Base-by-base conservation (phyloP, 768 basidiomycete genomes). In the Kwoniella sp. region DNA sequence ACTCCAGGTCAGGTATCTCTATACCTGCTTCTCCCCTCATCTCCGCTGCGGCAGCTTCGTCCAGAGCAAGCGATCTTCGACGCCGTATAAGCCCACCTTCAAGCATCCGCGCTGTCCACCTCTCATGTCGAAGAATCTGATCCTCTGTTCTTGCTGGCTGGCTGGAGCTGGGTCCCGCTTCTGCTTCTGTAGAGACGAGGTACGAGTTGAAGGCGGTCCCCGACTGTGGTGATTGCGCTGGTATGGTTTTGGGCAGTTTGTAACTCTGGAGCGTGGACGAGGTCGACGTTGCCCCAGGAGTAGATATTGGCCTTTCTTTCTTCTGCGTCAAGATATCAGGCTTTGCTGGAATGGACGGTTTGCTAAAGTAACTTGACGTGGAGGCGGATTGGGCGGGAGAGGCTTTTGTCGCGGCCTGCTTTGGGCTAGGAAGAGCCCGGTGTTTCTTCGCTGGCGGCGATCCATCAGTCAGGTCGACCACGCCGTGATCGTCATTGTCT, bases 21-120 rank as follows among this genome's bases (percentile, higher is more conserved):
- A 61, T 54, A 2, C 52, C 61, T 13, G 60, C 59, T 12, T 46
- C 49, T 44, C 73, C 36, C 13, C 74, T 13, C 19, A 68, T 68
- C 63, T 72, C 72, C 3, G 65, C 70, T 13, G 72, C 72, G 13
- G 72, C 77, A 7, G 77, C 77, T 55, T 77, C 73, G 46, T 79
- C 77, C 44, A 79, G 54, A 22, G 73, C 69, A 6, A 79, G 49
- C 29, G 74, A 76, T 25, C 72, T 54, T 25, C 77, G 30, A 7
- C 77, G 62, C 36, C 70, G 76, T 22, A 77, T 64, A 8, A 79
- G 19, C 2, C 71, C 72, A 7, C 72, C 76, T n/a, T 69, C 56
- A 17, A 59, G 21, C 17, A 73, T 37, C 15, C 67, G 26, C 2
- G 58, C 26, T 33, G 76, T 69, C 77, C 77, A 77, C 46, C 54